phyloP scores from a whole-genome alignment of 768 basidiomycete genomes.

The Tylopilus balloui region DNA sequence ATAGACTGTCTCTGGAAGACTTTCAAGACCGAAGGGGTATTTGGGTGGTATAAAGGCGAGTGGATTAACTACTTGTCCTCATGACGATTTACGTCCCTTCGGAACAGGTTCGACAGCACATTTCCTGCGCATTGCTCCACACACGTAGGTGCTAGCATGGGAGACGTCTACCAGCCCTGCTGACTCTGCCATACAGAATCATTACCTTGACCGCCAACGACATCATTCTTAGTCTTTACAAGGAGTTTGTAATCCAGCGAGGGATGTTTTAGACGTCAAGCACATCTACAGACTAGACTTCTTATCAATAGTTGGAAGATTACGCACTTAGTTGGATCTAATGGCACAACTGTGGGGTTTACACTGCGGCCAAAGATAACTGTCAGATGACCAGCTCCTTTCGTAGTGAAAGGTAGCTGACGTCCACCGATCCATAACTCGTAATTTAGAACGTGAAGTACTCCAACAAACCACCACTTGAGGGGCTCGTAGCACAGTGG shows the following conservation, averaged over 20 bases:
- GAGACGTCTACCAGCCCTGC: neutral
- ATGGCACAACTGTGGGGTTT: neutral
- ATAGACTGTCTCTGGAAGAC: constrained; percentile 98
- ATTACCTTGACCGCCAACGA: constrained; percentile 90
- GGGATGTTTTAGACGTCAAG: constrained; percentile 8
- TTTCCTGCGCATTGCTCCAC: constrained; percentile 87
- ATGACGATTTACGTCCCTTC: neutral
- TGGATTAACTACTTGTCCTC: neutral
- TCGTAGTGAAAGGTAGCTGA: no score
- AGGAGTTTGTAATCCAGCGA: constrained; percentile 30
- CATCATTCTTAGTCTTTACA: constrained; percentile 66
- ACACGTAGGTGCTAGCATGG: constrained; percentile 58
- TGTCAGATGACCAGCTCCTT: no score
- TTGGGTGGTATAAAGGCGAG: constrained; percentile 94
- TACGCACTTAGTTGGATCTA: neutral
- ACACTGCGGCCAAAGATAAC: no score
- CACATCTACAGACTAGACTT: constrained; percentile 1
- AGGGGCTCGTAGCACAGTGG: constrained; percentile 29
- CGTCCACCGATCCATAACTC: no score
- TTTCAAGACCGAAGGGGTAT: constrained; percentile 78
- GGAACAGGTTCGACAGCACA: constrained; percentile 83
- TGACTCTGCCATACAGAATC: constrained; percentile 46
- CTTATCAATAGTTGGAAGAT: neutral
- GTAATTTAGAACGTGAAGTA: no score
- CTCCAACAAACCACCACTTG: neutral